These are phyloP conservation scores for Daldinia bambusicola DNA, from an alignment of 495 filamentous ascomycete species.

Conservation along the genomic window DNA sequence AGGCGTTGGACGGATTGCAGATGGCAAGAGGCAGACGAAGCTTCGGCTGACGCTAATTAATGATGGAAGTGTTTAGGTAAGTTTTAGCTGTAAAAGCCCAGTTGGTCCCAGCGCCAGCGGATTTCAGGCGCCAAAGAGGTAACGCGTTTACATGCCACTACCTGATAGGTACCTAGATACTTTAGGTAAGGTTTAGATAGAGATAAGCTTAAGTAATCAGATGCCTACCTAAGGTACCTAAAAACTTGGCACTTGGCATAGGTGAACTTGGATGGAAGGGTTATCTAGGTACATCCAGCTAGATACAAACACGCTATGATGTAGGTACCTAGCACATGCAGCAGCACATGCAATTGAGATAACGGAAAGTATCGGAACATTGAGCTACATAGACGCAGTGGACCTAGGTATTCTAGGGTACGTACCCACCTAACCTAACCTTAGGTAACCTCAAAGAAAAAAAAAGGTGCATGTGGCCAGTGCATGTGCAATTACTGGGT, in stretches of 20 bases:
- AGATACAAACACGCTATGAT: conserved; percentile 3
- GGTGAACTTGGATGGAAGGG: too few species aligned
- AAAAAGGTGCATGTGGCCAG: conserved; percentile 37
- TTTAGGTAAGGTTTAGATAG: too few species aligned
- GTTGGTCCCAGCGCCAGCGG: not conserved
- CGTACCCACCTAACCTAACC: not conserved
- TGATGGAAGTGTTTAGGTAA: not conserved
- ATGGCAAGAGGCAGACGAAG: conserved; percentile 9
- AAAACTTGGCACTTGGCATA: too few species aligned
- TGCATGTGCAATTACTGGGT: conserved; percentile 37
- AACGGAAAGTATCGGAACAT: too few species aligned
- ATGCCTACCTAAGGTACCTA: not conserved
- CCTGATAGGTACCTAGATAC: too few species aligned
- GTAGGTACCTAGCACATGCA: not conserved
- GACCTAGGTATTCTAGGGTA: too few species aligned
- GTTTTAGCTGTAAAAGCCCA: conserved; percentile 1
- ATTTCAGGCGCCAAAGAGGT: conserved; percentile 44
- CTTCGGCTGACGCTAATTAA: not conserved
- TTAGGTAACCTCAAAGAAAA: not conserved
- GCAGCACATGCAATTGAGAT: too few species aligned
- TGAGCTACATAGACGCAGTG: too few species aligned
- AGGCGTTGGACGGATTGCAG: not conserved
- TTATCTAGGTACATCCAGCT: too few species aligned
- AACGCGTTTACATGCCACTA: conserved; percentile 36
- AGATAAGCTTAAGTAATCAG: too few species aligned